Evolutionary conservation across 768 basidiomycete species (phyloP).

Genomic region (Russula olivacea): DNA sequence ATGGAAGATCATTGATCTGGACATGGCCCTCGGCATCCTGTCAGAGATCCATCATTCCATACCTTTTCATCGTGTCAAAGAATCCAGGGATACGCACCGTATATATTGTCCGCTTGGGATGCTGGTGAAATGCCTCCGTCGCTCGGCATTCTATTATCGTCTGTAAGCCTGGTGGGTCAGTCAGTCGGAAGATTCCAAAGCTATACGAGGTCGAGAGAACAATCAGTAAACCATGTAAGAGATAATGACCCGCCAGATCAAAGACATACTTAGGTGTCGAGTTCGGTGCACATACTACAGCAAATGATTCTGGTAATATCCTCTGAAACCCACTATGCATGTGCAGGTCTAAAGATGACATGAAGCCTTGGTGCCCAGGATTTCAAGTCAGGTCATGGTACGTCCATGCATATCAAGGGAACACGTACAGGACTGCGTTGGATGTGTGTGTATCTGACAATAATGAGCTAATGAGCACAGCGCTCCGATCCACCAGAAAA

Average conservation of each 20-base stretch:
- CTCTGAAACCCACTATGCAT: conserved; percentile 86
- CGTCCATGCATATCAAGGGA: neutral
- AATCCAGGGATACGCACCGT: conserved; percentile 38
- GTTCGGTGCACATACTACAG: conserved; percentile 84
- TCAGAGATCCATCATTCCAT: neutral
- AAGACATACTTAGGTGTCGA: conserved; percentile 61
- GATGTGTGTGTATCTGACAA: conserved; percentile 83
- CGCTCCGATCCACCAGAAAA: neutral
- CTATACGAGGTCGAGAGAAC: conserved; percentile 32
- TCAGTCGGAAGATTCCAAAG: conserved; percentile 85
- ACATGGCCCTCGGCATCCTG: conserved; percentile 86
- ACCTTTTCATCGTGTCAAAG: no score
- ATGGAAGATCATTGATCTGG: conserved; percentile 58
- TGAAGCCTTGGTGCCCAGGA: conserved; percentile 66
- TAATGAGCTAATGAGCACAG: conserved; percentile 4
- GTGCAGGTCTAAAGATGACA: conserved; percentile 91
- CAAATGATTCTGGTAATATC: conserved; percentile 89
- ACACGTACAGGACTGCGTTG: conserved; percentile 72
- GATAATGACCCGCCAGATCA: neutral
- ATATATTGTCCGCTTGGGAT: conserved; percentile 78
- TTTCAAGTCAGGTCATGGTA: conserved; percentile 13
- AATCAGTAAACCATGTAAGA: neutral
- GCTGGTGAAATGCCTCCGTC: conserved; percentile 81
- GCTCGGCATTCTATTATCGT: conserved; percentile 61
- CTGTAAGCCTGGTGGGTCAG: conserved; percentile 77